Conservation (phyloP, 2,329 filamentous ascomycete genomes). For the Didymella lethalis region DNA sequence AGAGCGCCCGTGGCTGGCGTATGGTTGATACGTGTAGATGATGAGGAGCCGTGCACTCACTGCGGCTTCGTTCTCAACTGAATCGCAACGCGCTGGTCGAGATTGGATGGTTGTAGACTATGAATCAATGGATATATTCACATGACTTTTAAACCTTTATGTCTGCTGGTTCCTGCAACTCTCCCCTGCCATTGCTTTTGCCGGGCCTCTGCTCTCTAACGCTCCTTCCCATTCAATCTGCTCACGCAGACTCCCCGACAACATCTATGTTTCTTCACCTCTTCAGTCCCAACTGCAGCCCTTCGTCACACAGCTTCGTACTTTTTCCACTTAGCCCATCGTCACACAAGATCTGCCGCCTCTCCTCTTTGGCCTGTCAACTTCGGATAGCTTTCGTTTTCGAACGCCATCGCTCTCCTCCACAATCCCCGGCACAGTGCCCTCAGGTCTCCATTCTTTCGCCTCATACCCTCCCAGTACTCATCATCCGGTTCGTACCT, state of each 20-base stretch:
- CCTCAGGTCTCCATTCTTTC: conserved; percentile 15
- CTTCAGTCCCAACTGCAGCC: too few relatives aligned
- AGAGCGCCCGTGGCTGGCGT: conserved; percentile 13
- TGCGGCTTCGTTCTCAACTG: conserved; percentile 19
- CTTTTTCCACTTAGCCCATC: not conserved
- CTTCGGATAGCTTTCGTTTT: not conserved
- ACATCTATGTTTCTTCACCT: not conserved
- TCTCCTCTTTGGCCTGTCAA: not conserved
- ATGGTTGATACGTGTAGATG: conserved; percentile 19
- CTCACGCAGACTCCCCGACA: not conserved
- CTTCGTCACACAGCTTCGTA: not conserved
- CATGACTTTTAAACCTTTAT: not conserved
- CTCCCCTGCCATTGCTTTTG: not conserved
- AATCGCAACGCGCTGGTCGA: conserved; percentile 24
- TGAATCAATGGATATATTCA: conserved; percentile 22
- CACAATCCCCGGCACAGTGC: conserved; percentile 9
- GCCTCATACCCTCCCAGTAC: conserved; percentile 21
- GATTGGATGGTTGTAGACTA: conserved; percentile 24
- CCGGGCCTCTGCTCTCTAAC: too few relatives aligned
- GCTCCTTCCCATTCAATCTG: not conserved
- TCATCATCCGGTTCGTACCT: conserved; percentile 3
- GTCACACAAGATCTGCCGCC: not conserved
- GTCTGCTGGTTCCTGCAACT: not conserved
- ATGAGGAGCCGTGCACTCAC: conserved; percentile 13
- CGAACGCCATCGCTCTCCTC: not conserved